A percentile compares a stretch with the other conserved stretches of the same genome.
phyloP scores from a whole-genome alignment of 2,329 filamentous ascomycete genomes.

The Xylaria hypoxylon region DNA sequence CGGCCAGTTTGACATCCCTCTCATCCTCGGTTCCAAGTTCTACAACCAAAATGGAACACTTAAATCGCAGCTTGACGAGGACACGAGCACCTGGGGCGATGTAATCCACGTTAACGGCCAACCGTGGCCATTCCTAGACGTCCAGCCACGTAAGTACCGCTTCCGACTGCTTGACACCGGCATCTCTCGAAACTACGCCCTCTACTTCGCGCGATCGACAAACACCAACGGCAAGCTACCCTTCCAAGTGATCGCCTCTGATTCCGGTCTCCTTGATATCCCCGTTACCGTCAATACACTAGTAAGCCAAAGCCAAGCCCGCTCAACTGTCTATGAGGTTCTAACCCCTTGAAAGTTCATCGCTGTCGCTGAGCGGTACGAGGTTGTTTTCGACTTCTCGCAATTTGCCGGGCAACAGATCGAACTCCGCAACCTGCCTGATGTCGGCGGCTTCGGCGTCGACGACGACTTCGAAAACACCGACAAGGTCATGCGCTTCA shows the following conservation, averaged over 20 bases:
- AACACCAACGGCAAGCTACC: slow-evolving; percentile 51
- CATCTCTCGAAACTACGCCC: slow-evolving; percentile 60
- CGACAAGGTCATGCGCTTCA: slow-evolving; percentile 64
- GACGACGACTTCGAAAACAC: slow-evolving; percentile 64
- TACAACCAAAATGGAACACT: slow-evolving; percentile 65
- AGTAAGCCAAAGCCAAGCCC: slow-evolving; percentile 6
- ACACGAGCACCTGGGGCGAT: slow-evolving; percentile 65
- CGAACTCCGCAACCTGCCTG: slow-evolving; percentile 51
- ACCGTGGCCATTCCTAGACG: slow-evolving; percentile 69
- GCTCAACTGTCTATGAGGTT: slow-evolving; percentile 52
- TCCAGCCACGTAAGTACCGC: slow-evolving; percentile 70
- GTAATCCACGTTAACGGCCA: slow-evolving; percentile 69
- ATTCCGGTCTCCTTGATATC: slow-evolving; percentile 61
- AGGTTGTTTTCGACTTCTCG: slow-evolving; percentile 68
- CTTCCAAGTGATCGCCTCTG: slow-evolving; percentile 66
- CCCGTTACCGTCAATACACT: slow-evolving; percentile 53
- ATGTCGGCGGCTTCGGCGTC: slow-evolving; percentile 53
- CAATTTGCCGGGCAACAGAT: slow-evolving; percentile 61
- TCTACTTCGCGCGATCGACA: slow-evolving; percentile 58
- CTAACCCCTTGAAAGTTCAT: slow-evolving; percentile 49
- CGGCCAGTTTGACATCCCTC: slow-evolving; percentile 65
- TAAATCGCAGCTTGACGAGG: slow-evolving; percentile 58
- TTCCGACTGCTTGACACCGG: slow-evolving; percentile 65
- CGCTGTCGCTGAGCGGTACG: slow-evolving; percentile 68
- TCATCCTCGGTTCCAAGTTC: slow-evolving; percentile 62